Evolutionary conservation across 2,329 filamentous ascomycete species (phyloP).

Genomic region (Huntiella abstrusa): DNA sequence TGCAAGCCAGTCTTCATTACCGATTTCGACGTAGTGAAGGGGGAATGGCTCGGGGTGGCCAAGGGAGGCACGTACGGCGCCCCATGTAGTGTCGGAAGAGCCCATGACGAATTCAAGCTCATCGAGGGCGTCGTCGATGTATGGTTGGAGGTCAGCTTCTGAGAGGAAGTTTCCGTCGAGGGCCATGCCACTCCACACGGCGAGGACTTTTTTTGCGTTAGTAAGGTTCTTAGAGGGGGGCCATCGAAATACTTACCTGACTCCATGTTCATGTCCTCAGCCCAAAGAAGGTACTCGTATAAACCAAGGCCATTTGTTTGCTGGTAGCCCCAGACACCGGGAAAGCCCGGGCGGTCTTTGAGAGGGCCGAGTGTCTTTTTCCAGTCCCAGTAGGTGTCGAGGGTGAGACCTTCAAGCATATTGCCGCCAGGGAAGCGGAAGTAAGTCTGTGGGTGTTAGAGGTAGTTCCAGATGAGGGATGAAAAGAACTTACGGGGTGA

Average conservation of each 20-base stretch:
- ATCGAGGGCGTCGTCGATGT: slow-evolving; percentile 40
- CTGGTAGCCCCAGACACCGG: slow-evolving; percentile 39
- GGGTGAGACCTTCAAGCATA: slow-evolving; percentile 32
- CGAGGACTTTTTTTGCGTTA: slow-evolving; percentile 24
- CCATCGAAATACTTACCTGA: slow-evolving; percentile 19
- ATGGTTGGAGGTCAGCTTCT: slow-evolving; percentile 31
- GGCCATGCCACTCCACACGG: slow-evolving; percentile 36
- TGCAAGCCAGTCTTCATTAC: slow-evolving; percentile 48
- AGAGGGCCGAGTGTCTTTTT: slow-evolving; percentile 35
- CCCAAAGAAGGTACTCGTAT: slow-evolving; percentile 42
- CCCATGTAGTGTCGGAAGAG: slow-evolving; percentile 32
- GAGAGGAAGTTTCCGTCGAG: slow-evolving; percentile 34
- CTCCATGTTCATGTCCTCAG: slow-evolving; percentile 39
- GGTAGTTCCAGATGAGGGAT: too few species aligned
- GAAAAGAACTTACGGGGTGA: slow-evolving; percentile 23
- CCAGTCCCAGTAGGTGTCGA: slow-evolving; percentile 30
- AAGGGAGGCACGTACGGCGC: slow-evolving; percentile 35
- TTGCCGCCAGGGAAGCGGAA: slow-evolving; percentile 48
- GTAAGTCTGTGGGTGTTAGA: slow-evolving; percentile 23
- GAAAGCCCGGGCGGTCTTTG: slow-evolving; percentile 33
- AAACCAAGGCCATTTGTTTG: slow-evolving; percentile 44
- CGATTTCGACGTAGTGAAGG: slow-evolving; percentile 44
- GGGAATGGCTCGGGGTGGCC: slow-evolving; percentile 43
- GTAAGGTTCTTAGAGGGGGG: background rate
- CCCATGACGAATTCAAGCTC: slow-evolving; percentile 46